Conservation (phyloP, 2,329 filamentous ascomycete species). For the Colletotrichum destructivum region DNA sequence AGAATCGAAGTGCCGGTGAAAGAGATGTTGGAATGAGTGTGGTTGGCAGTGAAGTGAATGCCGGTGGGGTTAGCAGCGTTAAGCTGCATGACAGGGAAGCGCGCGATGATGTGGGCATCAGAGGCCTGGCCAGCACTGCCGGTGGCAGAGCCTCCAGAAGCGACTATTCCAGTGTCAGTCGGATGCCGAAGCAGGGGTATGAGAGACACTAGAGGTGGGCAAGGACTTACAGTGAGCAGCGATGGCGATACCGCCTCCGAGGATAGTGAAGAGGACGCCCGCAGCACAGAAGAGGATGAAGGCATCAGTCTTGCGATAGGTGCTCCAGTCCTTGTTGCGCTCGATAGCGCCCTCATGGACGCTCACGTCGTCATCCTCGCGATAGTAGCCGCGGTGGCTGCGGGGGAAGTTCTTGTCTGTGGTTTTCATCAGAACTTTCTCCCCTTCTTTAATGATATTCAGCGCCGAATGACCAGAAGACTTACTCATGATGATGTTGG, state of each 20-base stretch:
- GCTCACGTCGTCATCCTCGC: constrained; percentile 28
- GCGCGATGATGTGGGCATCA: constrained; percentile 22
- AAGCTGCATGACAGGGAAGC: constrained; percentile 34
- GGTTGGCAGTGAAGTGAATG: constrained; percentile 22
- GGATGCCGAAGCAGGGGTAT: too few species aligned
- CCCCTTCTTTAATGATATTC: background rate
- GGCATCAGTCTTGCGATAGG: constrained; percentile 36
- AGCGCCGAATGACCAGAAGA: background rate
- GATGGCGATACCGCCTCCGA: constrained; percentile 15
- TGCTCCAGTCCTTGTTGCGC: constrained; percentile 30
- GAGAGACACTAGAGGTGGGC: background rate
- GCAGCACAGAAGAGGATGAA: constrained; percentile 9
- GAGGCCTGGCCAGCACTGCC: constrained; percentile 2
- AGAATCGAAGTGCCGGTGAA: background rate
- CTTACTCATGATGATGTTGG: constrained; percentile 27
- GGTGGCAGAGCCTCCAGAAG: background rate
- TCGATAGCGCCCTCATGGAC: constrained; percentile 26
- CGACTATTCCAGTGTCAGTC: constrained; percentile 15
- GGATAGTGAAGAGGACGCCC: constrained; percentile 1
- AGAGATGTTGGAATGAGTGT: constrained; percentile 15
- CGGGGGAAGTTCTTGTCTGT: constrained; percentile 4
- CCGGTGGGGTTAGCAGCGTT: constrained; percentile 14
- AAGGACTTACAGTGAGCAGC: constrained; percentile 17
- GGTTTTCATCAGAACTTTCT: background rate
- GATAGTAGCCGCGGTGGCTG: constrained; percentile 24